A percentile compares a stretch with the other conserved stretches of the same genome.
phyloP scores from a whole-genome alignment of 768 basidiomycete genomes.

The Boletus rubescentipes region DNA sequence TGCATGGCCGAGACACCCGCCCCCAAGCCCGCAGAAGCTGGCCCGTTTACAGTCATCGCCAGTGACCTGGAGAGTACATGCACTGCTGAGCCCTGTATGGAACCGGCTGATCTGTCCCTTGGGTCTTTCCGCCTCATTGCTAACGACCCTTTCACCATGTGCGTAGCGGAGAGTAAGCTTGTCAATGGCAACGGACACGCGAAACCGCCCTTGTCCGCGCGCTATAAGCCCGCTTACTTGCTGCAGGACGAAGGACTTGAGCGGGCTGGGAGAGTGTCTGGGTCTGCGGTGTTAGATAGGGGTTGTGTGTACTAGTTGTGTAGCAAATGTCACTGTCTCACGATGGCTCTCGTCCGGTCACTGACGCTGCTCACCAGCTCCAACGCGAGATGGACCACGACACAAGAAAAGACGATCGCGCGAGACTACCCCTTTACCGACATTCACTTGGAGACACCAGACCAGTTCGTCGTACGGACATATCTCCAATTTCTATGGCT shows the following conservation, averaged over 20 bases:
- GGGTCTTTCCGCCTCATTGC: conserved; percentile 22
- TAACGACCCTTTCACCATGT: conserved; percentile 19
- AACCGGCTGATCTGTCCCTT: not conserved
- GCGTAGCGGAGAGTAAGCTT: conserved; percentile 12
- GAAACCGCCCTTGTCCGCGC: conserved; percentile 18
- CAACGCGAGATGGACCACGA: conserved; percentile 48
- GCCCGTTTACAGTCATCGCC: conserved; percentile 17
- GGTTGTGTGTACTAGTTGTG: not conserved
- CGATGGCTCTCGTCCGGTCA: conserved; percentile 20
- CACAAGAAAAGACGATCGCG: conserved; percentile 58
- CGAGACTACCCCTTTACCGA: conserved; percentile 56
- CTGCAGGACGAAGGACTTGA: conserved; percentile 72
- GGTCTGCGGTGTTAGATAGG: conserved; percentile 6
- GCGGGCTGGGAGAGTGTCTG: conserved; percentile 59
- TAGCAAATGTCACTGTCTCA: not conserved
- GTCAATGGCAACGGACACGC: not conserved
- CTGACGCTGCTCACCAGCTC: conserved; percentile 22
- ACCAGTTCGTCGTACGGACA: conserved; percentile 57
- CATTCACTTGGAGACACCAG: conserved; percentile 44
- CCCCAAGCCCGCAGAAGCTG: not conserved
- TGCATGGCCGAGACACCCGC: conserved; percentile 14
- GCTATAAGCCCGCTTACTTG: conserved; percentile 80
- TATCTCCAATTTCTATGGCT: conserved; percentile 81
- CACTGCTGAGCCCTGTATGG: conserved; percentile 11
- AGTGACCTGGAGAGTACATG: conserved; percentile 19